These are phyloP conservation scores for Morella rubra DNA, from an alignment of 306 rosid genomes.

Conservation along the genomic window DNA sequence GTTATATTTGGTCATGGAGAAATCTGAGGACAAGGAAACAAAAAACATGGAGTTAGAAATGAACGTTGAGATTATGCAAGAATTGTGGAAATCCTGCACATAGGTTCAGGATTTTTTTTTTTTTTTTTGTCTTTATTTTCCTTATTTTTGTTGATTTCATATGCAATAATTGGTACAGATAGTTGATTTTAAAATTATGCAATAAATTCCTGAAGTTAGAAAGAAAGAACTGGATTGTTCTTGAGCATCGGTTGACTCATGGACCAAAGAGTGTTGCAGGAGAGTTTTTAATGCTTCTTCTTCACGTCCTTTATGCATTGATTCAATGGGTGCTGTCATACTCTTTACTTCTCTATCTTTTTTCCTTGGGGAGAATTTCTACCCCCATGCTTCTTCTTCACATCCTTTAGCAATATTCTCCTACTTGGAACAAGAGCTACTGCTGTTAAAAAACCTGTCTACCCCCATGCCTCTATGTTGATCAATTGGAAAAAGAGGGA, in stretches of 20 bases:
- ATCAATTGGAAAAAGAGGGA: no score
- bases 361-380: conserved; percentile 9
- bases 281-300: conserved; percentile 55
- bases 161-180: not conserved
- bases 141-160: not conserved
- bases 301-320: conserved; percentile 79
- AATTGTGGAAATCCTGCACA: conserved; percentile 51
- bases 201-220: conserved; percentile 70
- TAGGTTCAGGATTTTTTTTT: conserved; percentile 32
- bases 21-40: no score
- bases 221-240: conserved; percentile 68
- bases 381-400: not conserved
- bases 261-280: conserved; percentile 85
- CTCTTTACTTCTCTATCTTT: no score
- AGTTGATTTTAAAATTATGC: conserved; percentile 1
- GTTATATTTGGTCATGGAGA: no score
- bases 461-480: no score
- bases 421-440: not conserved
- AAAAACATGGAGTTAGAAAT: no score
- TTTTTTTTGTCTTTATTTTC: not conserved
- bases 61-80: no score
- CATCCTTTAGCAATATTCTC: no score
- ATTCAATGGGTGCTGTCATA: conserved; percentile 51
- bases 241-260: conserved; percentile 81
- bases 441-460: not conserved